phyloP scores from a whole-genome alignment of 768 basidiomycete species.

The Daedalea quercina region DNA sequence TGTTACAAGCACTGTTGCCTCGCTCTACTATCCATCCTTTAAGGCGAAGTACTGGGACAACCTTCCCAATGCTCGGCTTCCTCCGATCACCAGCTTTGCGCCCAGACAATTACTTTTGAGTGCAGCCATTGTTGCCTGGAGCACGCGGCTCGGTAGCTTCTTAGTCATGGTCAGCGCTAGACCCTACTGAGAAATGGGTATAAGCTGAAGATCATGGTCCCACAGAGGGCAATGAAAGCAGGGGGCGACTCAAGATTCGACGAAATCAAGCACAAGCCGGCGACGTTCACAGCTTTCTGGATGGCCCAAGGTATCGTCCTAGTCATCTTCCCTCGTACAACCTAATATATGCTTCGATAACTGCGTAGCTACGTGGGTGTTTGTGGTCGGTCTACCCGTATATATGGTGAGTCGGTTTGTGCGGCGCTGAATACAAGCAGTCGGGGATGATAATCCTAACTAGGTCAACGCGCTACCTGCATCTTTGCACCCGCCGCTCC shows the following conservation, averaged over 20 bases:
- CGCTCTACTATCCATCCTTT: constrained; percentile 56
- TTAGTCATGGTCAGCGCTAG: constrained; percentile 38
- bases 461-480: constrained; percentile 47
- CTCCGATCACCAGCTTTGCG: constrained; percentile 41
- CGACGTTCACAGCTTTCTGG: constrained; percentile 53
- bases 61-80: constrained; percentile 27
- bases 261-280: constrained; percentile 41
- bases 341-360: no score
- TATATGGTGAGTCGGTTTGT: constrained; percentile 34
- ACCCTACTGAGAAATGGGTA: constrained; percentile 1
- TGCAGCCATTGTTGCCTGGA: constrained; percentile 55
- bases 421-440: neutral
- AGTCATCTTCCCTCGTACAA: no score
- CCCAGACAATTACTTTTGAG: constrained; percentile 55
- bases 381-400: constrained; percentile 62
- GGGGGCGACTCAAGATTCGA: constrained; percentile 66
- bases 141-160: constrained; percentile 53
- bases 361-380: constrained; percentile 53
- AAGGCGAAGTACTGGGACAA: constrained; percentile 42
- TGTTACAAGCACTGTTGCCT: constrained; percentile 51
- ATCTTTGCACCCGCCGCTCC: constrained; percentile 42
- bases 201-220: neutral
- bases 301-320: constrained; percentile 44
- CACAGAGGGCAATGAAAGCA: constrained; percentile 39
- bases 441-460: constrained; percentile 1